Evolutionary conservation across 176 grass and related monocot genomes (phyloP).

Genomic region (Alloteropsis semialata): DNA sequence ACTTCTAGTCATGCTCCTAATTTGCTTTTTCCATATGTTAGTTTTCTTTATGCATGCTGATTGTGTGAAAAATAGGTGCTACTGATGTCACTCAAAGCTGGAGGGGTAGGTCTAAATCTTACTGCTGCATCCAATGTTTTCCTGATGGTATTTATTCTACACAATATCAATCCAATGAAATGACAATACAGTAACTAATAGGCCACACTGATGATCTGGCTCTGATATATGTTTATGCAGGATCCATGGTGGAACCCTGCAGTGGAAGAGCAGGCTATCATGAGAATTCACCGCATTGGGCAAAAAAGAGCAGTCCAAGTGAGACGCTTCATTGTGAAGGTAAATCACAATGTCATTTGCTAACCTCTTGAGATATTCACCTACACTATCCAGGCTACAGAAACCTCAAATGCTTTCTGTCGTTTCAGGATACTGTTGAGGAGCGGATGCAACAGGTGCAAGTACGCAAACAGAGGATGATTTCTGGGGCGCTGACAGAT

Average conservation of each 20-base stretch:
- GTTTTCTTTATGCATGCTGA: slow-evolving; percentile 7
- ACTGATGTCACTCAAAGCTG: slow-evolving; percentile 80
- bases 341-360: slow-evolving; percentile 7
- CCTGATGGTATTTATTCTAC: slow-evolving; percentile 54
- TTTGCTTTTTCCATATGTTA: neutral
- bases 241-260: slow-evolving; percentile 99
- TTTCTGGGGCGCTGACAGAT: slow-evolving; percentile 70
- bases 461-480: slow-evolving; percentile 83
- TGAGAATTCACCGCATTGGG: slow-evolving; percentile 90
- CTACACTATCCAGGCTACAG: neutral
- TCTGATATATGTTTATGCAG: slow-evolving; percentile 23
- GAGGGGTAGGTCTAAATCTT: slow-evolving; percentile 85
- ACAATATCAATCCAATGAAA: neutral
- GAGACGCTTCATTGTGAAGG: slow-evolving; percentile 87
- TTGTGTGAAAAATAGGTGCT: slow-evolving; percentile 55
- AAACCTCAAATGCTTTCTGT: neutral
- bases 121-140: slow-evolving; percentile 94
- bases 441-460: slow-evolving; percentile 92
- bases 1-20: neutral
- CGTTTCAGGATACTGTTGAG: slow-evolving; percentile 74
- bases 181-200: neutral
- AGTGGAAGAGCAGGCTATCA: slow-evolving; percentile 96
- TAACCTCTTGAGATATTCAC: neutral
- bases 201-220: neutral
- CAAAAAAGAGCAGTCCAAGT: slow-evolving; percentile 74